Conservation (phyloP, 768 basidiomycete species). For the Lactifluus rugatus region DNA sequence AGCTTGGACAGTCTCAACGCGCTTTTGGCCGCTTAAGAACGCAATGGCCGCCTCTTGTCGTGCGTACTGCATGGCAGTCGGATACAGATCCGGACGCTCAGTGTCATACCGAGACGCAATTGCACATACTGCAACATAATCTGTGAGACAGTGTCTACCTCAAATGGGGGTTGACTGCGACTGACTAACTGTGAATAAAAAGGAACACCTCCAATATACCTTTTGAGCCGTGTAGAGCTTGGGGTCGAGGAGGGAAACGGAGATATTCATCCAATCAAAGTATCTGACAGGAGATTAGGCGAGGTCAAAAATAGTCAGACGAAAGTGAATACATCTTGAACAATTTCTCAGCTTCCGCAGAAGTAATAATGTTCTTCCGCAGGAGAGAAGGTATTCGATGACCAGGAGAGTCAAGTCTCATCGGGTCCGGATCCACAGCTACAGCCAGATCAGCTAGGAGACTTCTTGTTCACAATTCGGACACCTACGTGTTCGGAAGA, state of each 20-base stretch:
- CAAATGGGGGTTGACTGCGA: constrained; percentile 20
- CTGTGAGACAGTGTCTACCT: background rate
- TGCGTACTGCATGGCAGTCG: constrained; percentile 60
- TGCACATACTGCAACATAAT: constrained; percentile 55
- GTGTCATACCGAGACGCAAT: constrained; percentile 71
- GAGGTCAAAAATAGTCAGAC: background rate
- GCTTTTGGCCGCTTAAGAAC: constrained; percentile 64
- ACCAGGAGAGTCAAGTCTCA: constrained; percentile 10
- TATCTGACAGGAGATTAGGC: constrained; percentile 13
- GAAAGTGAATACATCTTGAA: constrained; percentile 18
- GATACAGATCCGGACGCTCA: constrained; percentile 63
- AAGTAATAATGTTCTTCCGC: constrained; percentile 19
- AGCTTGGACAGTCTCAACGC: constrained; percentile 76
- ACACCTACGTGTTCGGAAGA: constrained; percentile 42
- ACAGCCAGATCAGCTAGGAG: background rate
- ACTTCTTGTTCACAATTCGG: background rate
- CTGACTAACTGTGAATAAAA: constrained; percentile 87
- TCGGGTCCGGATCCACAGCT: constrained; percentile 10
- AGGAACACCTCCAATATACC: constrained; percentile 77
- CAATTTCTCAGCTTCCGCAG: constrained; percentile 17
- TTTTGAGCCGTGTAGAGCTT: constrained; percentile 76
- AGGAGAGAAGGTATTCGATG: constrained; percentile 15
- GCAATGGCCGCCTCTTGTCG: constrained; percentile 68
- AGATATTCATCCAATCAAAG: constrained; percentile 70
- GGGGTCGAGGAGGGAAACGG: constrained; percentile 75